Conservation (phyloP, 2,329 filamentous ascomycete genomes). For the Colletotrichum cordylinicola region DNA sequence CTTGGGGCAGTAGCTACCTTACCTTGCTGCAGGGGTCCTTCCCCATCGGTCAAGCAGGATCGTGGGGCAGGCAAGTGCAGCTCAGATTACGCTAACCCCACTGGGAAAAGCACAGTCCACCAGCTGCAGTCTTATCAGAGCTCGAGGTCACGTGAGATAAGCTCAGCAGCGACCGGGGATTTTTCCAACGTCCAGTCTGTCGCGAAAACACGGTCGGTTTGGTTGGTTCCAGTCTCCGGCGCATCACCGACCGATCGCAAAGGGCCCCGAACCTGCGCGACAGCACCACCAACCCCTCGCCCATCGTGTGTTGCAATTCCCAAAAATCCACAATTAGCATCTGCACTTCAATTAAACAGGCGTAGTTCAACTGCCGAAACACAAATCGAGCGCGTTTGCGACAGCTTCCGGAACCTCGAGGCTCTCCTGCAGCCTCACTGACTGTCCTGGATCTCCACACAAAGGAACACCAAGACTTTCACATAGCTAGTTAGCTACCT, state of each 20-base stretch:
- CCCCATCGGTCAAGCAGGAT: not conserved
- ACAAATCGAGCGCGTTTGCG: not conserved
- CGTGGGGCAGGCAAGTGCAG: not conserved
- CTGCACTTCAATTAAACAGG: not conserved
- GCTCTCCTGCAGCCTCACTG: not conserved
- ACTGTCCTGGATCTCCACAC: not conserved
- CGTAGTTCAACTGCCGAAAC: not conserved
- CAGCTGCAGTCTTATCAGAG: not conserved
- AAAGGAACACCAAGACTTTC: not conserved
- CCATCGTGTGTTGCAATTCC: not conserved
- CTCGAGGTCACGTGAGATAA: slow-evolving; percentile 4
- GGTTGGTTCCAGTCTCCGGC: not conserved
- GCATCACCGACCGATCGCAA: slow-evolving; percentile 18
- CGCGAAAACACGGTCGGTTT: slow-evolving; percentile 20
- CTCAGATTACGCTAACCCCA: not conserved
- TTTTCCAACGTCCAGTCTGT: slow-evolving; percentile 11
- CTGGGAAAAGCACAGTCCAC: not conserved
- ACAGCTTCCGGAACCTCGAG: not conserved
- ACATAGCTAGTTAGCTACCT: not conserved
- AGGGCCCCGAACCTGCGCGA: slow-evolving; percentile 13
- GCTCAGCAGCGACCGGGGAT: not conserved
- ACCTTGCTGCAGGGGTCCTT: not conserved
- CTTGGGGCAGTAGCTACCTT: not conserved
- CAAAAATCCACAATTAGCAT: not conserved
- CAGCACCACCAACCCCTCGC: not conserved